Percentiles rank a stretch among this genome's conserved stretches.
phyloP scores from a whole-genome alignment of 306 rosid genomes.

The Calophaca sinica region DNA sequence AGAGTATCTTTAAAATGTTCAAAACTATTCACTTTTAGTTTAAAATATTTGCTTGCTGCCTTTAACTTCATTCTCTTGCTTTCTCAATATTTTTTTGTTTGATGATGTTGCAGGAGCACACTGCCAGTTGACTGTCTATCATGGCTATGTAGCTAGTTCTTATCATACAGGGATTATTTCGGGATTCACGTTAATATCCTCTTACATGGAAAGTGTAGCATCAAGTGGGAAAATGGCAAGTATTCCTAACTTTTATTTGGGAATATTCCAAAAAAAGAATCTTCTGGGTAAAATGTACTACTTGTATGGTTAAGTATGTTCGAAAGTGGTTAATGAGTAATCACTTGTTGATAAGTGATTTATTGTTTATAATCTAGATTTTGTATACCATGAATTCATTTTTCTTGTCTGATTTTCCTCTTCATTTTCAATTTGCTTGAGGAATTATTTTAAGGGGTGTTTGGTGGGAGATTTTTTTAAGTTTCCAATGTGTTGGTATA shows the following conservation, averaged over 20 bases:
- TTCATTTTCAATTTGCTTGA: neutral
- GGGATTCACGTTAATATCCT: slow-evolving; percentile 81
- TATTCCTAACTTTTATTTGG: slow-evolving; percentile 35
- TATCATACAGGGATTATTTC: slow-evolving; percentile 92
- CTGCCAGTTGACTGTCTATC: slow-evolving; percentile 70
- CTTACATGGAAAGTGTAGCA: slow-evolving; percentile 72
- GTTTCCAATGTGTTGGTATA: no score
- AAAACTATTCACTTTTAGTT: slow-evolving; percentile 1
- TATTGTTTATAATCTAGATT: neutral
- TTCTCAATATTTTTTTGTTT: slow-evolving; percentile 21
- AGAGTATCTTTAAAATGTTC: neutral
- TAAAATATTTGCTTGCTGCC: slow-evolving; percentile 25
- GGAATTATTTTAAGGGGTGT: neutral
- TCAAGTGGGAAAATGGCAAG: slow-evolving; percentile 69
- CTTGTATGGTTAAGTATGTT: neutral
- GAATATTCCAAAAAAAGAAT: slow-evolving; percentile 15
- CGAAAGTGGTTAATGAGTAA: neutral
- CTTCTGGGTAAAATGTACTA: neutral
- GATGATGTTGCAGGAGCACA: slow-evolving; percentile 56
- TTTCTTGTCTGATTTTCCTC: slow-evolving; percentile 16
- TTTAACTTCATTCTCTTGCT: slow-evolving; percentile 12
- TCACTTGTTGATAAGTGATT: slow-evolving; percentile 9
- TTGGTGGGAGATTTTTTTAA: no score
- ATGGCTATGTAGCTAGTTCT: slow-evolving; percentile 89
- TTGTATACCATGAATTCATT: slow-evolving; percentile 6